Percentiles rank a stretch among this genome's conserved stretches.
phyloP scores from a whole-genome alignment of 345 rosid species.

The Salix caprea region DNA sequence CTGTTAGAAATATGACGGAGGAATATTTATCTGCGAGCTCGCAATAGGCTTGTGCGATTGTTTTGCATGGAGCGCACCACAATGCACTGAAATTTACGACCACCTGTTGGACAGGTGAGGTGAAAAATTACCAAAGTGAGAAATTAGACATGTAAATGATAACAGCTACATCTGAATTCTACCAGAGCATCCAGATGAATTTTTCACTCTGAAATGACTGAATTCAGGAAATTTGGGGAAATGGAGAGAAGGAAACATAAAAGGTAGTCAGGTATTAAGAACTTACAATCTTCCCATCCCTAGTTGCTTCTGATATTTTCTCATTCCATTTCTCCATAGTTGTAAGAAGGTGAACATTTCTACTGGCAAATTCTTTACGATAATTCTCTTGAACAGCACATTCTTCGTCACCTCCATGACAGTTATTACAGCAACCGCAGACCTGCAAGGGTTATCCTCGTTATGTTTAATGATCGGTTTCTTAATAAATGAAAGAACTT shows the following conservation, averaged over 20 bases:
- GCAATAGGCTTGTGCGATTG: slow-evolving; percentile 57
- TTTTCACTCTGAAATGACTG: background rate
- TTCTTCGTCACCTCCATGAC: slow-evolving; percentile 13
- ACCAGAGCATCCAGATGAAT: too few species aligned
- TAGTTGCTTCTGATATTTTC: slow-evolving; percentile 63
- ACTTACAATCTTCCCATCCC: slow-evolving; percentile 63
- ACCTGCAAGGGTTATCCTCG: background rate
- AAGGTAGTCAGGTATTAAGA: background rate
- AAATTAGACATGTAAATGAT: background rate
- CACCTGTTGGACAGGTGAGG: slow-evolving; percentile 39
- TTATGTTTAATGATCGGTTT: background rate
- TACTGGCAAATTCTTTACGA: slow-evolving; percentile 49
- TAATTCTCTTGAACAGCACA: slow-evolving; percentile 2
- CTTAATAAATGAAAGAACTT: too few species aligned
- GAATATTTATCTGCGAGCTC: slow-evolving; percentile 72
- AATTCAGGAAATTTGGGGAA: background rate
- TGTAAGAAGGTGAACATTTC: slow-evolving; percentile 54
- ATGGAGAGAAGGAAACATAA: background rate
- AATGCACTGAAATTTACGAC: slow-evolving; percentile 81
- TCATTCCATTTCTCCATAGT: slow-evolving; percentile 70
- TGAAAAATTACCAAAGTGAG: background rate
- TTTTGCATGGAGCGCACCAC: slow-evolving; percentile 86
- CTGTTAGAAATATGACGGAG: slow-evolving; percentile 61
- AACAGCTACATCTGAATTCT: too few species aligned
- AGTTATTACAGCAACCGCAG: background rate